These are phyloP conservation scores for Setaria viridis DNA, from an alignment of 202 grass and related monocot species.

Conservation along the genomic window DNA sequence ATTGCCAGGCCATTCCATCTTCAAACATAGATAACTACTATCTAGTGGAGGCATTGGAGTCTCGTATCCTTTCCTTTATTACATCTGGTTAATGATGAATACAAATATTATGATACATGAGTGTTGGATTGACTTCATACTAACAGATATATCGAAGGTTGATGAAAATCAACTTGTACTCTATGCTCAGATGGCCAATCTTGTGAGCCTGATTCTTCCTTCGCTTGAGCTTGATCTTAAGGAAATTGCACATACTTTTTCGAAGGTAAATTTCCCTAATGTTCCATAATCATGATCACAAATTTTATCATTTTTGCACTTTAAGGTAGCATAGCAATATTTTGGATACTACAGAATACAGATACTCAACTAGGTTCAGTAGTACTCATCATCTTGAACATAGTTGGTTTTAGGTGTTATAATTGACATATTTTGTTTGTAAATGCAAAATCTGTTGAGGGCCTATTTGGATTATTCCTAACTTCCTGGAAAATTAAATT, in stretches of 20 bases:
- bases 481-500: conserved; percentile 24
- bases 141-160: conserved; percentile 74
- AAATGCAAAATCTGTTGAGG: background rate
- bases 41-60: conserved; percentile 79
- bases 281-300: conserved; percentile 11
- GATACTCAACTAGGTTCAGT: background rate
- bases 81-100: conserved; percentile 37
- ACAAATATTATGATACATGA: conserved; percentile 17
- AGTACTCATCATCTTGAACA: background rate
- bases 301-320: background rate
- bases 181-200: conserved; percentile 95
- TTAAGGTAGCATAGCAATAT: background rate
- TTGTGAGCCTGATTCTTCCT: conserved; percentile 82
- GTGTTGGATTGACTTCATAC: conserved; percentile 49
- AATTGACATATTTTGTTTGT: conserved; percentile 6
- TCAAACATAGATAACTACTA: conserved; percentile 69
- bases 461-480: conserved; percentile 25
- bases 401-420: conserved; percentile 18
- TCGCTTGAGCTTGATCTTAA: conserved; percentile 70
- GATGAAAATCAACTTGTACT: conserved; percentile 75
- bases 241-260: conserved; percentile 80
- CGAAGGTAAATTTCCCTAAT: conserved; percentile 69
- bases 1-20: conserved; percentile 71
- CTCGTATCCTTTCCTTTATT: conserved; percentile 73
- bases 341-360: background rate